phyloP scores from a whole-genome alignment of 1,139 yeast genomes.

The Trichomonascaceae sp. region DNA sequence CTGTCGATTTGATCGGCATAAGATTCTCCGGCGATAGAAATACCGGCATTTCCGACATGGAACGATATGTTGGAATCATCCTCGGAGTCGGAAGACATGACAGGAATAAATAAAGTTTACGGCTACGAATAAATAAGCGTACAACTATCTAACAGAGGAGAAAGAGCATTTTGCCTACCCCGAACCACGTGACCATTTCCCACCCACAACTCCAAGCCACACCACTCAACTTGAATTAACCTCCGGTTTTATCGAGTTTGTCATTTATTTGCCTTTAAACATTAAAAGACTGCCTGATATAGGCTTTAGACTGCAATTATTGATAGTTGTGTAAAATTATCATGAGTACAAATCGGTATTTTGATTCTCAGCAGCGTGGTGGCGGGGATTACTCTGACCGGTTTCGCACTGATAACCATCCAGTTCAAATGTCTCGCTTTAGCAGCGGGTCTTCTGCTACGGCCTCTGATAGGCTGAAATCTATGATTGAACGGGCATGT shows the following conservation, averaged over 20 bases:
- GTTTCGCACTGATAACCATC: constrained; percentile 32
- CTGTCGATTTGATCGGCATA: constrained; percentile 5
- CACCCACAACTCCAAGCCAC: neutral
- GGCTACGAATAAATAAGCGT: no score
- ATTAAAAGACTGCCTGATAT: neutral
- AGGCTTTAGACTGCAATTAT: neutral
- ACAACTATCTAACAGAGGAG: no score
- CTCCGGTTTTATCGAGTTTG: neutral
- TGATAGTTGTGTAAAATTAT: neutral
- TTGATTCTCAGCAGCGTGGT: constrained; percentile 15
- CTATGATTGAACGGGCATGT: constrained; percentile 67
- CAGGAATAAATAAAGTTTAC: no score
- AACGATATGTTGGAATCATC: constrained; percentile 5
- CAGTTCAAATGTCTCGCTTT: constrained; percentile 16
- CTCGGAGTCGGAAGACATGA: neutral
- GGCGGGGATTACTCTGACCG: constrained; percentile 34
- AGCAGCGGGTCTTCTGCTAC: constrained; percentile 13
- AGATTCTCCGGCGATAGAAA: constrained; percentile 7
- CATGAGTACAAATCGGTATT: constrained; percentile 14
- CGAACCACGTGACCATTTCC: neutral
- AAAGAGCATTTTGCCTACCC: neutral
- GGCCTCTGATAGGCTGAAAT: constrained; percentile 2
- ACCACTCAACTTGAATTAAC: neutral
- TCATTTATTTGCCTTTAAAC: neutral
- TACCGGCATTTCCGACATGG: neutral